Evolutionary conservation across 768 basidiomycete genomes (phyloP).

Genomic region (Auriscalpium vulgare): DNA sequence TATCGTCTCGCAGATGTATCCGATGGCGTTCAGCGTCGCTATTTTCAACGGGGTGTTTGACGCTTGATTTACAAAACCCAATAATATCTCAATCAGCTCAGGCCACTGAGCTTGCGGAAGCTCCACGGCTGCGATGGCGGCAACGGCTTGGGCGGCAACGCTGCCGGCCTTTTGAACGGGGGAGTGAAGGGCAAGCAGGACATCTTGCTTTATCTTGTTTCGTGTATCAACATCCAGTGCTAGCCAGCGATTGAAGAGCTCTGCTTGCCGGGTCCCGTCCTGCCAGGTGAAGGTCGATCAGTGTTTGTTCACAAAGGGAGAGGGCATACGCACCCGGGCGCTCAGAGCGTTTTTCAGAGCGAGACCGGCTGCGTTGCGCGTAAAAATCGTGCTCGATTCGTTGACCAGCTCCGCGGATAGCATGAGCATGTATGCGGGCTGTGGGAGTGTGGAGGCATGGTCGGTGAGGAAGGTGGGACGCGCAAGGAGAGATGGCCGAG

Average conservation of each 20-base stretch:
- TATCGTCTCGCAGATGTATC: slow-evolving; percentile 94
- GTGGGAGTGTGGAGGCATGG: slow-evolving; percentile 17
- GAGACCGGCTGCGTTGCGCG: slow-evolving; percentile 92
- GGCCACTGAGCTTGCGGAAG: slow-evolving; percentile 85
- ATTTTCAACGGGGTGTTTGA: slow-evolving; percentile 69
- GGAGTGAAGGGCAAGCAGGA: slow-evolving; percentile 77
- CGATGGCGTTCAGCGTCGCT: slow-evolving; percentile 89
- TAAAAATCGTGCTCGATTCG: slow-evolving; percentile 58
- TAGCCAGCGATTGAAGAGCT: slow-evolving; percentile 77
- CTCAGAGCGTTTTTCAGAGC: slow-evolving; percentile 93
- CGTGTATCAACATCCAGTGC: slow-evolving; percentile 59
- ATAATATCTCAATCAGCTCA: slow-evolving; percentile 79
- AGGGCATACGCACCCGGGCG: slow-evolving; percentile 60
- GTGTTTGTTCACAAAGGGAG: neutral
- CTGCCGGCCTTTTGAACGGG: slow-evolving; percentile 63
- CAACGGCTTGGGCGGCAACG: slow-evolving; percentile 88
- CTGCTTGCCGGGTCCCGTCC: slow-evolving; percentile 69
- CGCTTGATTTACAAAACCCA: slow-evolving; percentile 78
- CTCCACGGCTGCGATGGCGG: slow-evolving; percentile 91
- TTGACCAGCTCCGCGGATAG: slow-evolving; percentile 80
- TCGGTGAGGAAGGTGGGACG: slow-evolving; percentile 12
- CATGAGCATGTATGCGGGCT: slow-evolving; percentile 92
- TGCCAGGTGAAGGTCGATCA: slow-evolving; percentile 26
- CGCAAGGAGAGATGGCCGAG: slow-evolving; percentile 10
- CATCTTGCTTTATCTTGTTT: slow-evolving; percentile 80